phyloP scores from a whole-genome alignment of 108 stramenopile genomes.

The Ochromonas danica region DNA sequence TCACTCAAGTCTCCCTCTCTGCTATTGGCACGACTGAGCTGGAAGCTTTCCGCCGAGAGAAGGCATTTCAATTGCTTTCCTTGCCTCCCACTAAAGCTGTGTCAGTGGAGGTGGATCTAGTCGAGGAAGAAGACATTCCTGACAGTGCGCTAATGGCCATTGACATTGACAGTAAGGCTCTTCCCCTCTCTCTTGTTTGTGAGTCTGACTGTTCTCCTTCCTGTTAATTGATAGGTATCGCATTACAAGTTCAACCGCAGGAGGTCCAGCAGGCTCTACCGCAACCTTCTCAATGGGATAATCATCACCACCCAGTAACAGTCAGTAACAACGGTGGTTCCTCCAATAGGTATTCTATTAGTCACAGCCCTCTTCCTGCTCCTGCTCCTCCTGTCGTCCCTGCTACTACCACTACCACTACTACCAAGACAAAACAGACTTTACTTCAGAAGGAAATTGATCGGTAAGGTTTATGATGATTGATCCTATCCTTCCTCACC shows the following conservation, averaged over 20 bases:
- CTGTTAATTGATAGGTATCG: not conserved
- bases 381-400: no score
- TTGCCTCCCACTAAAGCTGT: no score
- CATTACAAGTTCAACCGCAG: not conserved
- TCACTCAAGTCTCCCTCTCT: no score
- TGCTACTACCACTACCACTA: no score
- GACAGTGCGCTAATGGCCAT: not conserved
- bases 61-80: no score
- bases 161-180: not conserved
- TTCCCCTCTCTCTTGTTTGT: not conserved
- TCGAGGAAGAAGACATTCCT: not conserved
- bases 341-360: not conserved
- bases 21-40: no score
- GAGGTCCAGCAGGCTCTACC: not conserved
- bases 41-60: no score
- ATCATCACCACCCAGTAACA: not conserved
- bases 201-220: not conserved
- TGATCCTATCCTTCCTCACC: no score
- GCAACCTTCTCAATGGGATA: not conserved
- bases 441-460: no score
- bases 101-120: no score
- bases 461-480: no score
- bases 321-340: not conserved
- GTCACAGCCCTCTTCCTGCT: not conserved
- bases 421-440: no score